Percentiles rank a stretch among this genome's conserved stretches.
Conservation (phyloP, 371 early-diverging fungal genomes). For the Syncephalastrum monosporum region DNA sequence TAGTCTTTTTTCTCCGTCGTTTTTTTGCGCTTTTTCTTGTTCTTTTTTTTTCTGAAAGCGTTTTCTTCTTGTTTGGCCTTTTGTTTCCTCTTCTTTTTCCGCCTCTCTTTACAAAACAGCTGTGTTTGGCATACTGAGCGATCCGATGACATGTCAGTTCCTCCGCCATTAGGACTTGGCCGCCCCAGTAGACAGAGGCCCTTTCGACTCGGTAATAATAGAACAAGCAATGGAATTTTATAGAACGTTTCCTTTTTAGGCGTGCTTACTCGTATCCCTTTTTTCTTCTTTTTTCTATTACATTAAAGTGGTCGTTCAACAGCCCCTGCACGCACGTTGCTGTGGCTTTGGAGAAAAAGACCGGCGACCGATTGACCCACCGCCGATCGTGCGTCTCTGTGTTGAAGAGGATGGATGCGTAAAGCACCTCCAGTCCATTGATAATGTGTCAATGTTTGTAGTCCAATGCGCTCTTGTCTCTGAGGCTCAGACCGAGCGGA, state of each 20-base stretch:
- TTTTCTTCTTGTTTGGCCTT: neutral
- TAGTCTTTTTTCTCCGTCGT: too few species aligned
- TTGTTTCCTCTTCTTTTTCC: neutral
- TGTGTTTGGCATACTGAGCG: neutral
- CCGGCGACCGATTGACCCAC: conserved; percentile 73
- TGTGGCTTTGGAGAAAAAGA: conserved; percentile 74
- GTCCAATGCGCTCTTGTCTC: too few species aligned
- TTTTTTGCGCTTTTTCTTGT: neutral
- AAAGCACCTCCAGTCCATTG: neutral
- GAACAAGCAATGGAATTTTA: too few species aligned
- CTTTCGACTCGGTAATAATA: neutral
- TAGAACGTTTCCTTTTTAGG: too few species aligned
- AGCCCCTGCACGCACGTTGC: conserved; percentile 69
- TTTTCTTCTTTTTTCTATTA: too few species aligned
- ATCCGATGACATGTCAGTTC: neutral
- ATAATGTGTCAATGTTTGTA: neutral
- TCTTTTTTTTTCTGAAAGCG: conserved; percentile 3
- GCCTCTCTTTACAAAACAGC: neutral
- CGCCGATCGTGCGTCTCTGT: conserved; percentile 57
- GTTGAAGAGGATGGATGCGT: conserved; percentile 15
- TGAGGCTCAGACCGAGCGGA: too few species aligned
- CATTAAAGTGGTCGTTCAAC: conserved; percentile 32
- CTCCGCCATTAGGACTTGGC: neutral
- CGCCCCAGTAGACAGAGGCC: neutral
- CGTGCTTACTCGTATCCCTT: too few species aligned